Conservation (phyloP, 139 green algal species). For the Chlamydomonas incerta region DNA sequence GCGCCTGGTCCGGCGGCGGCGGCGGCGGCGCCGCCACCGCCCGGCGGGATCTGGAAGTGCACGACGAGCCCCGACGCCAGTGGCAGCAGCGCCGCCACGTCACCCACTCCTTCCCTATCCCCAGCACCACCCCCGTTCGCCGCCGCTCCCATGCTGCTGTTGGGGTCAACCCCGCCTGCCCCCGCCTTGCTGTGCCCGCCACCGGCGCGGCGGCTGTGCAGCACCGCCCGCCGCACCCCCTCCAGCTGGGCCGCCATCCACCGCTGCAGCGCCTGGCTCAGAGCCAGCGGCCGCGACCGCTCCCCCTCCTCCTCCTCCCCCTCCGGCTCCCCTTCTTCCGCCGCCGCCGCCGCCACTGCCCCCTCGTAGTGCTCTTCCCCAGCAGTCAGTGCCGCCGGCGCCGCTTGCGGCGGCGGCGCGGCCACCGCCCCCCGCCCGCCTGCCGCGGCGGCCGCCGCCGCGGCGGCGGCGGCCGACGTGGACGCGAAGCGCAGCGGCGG, state of each 20-base stretch:
- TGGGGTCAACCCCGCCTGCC: too few relatives aligned
- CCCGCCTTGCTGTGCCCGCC: neutral
- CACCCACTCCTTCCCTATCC: neutral
- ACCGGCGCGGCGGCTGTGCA: neutral
- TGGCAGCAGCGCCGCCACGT: neutral
- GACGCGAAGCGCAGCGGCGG: neutral
- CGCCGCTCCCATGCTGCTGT: neutral
- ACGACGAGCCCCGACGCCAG: slow-evolving; percentile 17
- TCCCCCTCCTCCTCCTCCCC: too few relatives aligned
- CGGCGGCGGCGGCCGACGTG: neutral
- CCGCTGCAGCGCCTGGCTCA: neutral
- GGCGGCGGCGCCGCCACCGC: neutral
- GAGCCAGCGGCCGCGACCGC: neutral
- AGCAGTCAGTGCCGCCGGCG: neutral
- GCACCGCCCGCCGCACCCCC: slow-evolving; percentile 10
- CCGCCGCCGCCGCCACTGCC: neutral
- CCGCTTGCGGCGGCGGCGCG: too few relatives aligned
- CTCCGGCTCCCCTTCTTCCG: too few relatives aligned
- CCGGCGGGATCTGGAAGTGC: slow-evolving; percentile 14
- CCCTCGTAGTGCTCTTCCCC: neutral
- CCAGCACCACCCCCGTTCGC: neutral
- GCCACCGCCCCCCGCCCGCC: too few relatives aligned
- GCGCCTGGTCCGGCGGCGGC: neutral
- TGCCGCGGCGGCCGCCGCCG: neutral
- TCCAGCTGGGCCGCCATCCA: slow-evolving; percentile 16